Evolutionary conservation across 768 basidiomycete species (phyloP), one percentile per base, ranked within the genome.

Genomic region (Steccherinum ochraceum): DNA sequence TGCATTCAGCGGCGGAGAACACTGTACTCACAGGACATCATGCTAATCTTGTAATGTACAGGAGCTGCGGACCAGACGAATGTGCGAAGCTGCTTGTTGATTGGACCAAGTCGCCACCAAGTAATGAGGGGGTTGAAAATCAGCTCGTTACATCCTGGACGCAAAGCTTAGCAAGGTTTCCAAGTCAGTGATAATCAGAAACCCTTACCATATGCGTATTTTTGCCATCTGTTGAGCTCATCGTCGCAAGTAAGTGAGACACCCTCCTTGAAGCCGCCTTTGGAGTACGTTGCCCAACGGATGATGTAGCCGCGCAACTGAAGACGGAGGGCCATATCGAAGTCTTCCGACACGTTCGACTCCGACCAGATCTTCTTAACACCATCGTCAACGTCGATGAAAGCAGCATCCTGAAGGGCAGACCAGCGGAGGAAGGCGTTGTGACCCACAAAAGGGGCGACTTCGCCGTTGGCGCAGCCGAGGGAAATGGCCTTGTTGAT

Each of bases 221-320:
- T 95, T 55, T 93, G 89, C 93, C 93, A 95, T 2, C 93, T 68
- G 59, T 93, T 93, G 7, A 95, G 70, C 64, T 95, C 93, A 60
- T 95, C 93, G 47, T 93, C 90, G 49, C 83, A 83, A 0, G 93
- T 93, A 13, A 95, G 71, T 0, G 86, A 89, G 18, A 95, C 92
- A 55, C 93, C 93, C 61, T 95, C 93, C 69, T 92, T 88, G 73
- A 93, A 94, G 1, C 81, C 86, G 45, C 89, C 83, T 19, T 86
- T 77, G 1, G 82, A 85, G 65, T 94, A 94, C 0, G 87, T 89
- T 24, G 90, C 85, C 91, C 88, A 86, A 42, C 86, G 83, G 56
- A 90, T 88, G 56, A 79, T 81, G 62, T 88, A 89, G 0, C 84
- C 86, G 60, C 80, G 59, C 21, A 71, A 68, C 71, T 67, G 83